Evolutionary conservation across 495 filamentous ascomycete species (phyloP), one percentile per base, ranked within the genome.

Genomic region (Bacidia rubella): DNA sequence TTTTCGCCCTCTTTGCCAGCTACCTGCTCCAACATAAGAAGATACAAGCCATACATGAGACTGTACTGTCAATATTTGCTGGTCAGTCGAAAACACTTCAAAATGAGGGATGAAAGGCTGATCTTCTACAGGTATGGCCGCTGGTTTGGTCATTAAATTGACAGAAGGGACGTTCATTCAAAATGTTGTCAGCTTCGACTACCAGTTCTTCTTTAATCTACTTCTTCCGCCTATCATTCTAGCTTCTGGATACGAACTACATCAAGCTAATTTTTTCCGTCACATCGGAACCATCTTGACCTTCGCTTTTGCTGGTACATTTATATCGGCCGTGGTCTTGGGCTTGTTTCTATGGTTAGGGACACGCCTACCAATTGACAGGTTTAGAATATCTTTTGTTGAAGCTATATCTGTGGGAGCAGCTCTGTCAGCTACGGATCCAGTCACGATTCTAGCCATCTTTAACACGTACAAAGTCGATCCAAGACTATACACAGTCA

Each of bases 381-480:
- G 85, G 0, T 68, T 97, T 54, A 77, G 86, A 35, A 85, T 97
- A 61, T 78, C 78, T 11, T 95, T 94, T 60, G 84, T 95, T 46
- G 92, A 98, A 61, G 92, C 92, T 41, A 87, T 97, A 54, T 93
- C 88, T 1, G 87, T 97, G 19, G 92, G 92, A 47, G 92, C 92
- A 20, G 97, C 92, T 0, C 76, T 98, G 23, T 97, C 92, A 1
- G 92, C 92, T 51, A 98, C 92, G 0, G 92, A 98, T 62, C 92
- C 92, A 0, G 89, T 98, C 46, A 98, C 92, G 0, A 96, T 98
- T 58, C 74, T 98, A 27, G 92, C 92, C 49, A 98, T 98, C 53
- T 98, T 98, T 79, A 98, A 95, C 63, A 83, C 93, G 1, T 97
- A 96, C 74, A 95, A 96, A 68, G 92, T 98, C 48, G 92, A 98